These are phyloP conservation scores for Dictyostelium purpureum DNA, from an alignment of 78 protist species.

Conservation along the genomic window DNA sequence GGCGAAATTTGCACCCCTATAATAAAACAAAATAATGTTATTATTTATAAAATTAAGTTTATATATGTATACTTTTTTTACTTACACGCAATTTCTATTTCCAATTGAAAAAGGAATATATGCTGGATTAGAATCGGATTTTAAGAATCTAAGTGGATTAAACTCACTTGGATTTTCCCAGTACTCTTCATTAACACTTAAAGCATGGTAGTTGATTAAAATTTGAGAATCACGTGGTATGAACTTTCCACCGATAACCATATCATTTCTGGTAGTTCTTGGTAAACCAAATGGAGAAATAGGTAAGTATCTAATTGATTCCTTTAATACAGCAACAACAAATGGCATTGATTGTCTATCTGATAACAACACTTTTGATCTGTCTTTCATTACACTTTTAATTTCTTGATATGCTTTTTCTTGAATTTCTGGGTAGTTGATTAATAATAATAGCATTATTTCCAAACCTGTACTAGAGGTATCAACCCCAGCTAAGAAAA, in stretches of 20 bases:
- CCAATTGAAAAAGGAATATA: constrained; percentile 10
- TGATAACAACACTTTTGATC: background rate
- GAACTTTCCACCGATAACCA: background rate
- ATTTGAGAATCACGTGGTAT: constrained; percentile 12
- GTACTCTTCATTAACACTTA: background rate
- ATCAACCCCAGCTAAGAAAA: constrained; percentile 25
- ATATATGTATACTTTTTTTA: background rate
- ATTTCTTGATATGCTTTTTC: constrained; percentile 21
- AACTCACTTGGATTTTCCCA: constrained; percentile 14
- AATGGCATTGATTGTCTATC: constrained; percentile 15
- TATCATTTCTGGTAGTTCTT: background rate
- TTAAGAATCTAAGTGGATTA: constrained; percentile 17
- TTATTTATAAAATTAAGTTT: background rate
- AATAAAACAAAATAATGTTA: background rate
- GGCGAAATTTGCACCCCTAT: background rate
- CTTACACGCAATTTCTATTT: background rate
- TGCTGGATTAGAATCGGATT: background rate
- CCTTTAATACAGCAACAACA: constrained; percentile 8
- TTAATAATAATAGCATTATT: background rate
- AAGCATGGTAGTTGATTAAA: background rate
- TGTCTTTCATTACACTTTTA: background rate
- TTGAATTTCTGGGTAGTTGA: constrained; percentile 30
- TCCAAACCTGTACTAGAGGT: background rate
- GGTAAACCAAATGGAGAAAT: background rate
- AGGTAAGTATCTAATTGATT: background rate